phyloP scores from a whole-genome alignment of 2,329 filamentous ascomycete genomes.

The Fonsecaea erecta region DNA sequence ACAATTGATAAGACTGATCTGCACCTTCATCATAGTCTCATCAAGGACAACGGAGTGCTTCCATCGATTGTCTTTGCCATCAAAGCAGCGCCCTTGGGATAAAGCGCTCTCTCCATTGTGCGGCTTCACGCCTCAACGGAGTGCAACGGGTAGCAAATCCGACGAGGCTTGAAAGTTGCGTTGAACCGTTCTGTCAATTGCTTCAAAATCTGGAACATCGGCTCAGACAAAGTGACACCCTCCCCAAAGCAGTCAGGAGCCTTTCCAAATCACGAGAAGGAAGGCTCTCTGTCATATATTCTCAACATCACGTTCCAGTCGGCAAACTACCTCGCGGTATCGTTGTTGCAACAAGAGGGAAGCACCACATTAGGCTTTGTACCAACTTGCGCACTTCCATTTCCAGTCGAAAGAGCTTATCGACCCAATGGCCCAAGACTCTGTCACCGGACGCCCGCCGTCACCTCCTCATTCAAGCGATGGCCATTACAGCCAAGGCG shows the following conservation, averaged over 20 bases:
- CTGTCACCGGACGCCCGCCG: slow-evolving; percentile 25
- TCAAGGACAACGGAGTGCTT: slow-evolving; percentile 30
- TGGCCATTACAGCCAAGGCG: slow-evolving; percentile 27
- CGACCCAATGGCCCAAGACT: slow-evolving; percentile 24
- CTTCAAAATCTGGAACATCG: slow-evolving; percentile 22
- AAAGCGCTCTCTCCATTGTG: slow-evolving; percentile 26
- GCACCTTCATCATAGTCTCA: slow-evolving; percentile 20
- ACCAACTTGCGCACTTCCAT: background rate
- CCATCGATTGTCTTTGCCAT: slow-evolving; percentile 29
- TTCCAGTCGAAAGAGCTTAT: slow-evolving; percentile 3
- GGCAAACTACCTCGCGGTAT: background rate
- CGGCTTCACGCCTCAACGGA: slow-evolving; percentile 13
- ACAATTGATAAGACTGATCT: slow-evolving; percentile 27
- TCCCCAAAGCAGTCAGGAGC: slow-evolving; percentile 10
- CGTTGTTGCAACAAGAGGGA: background rate
- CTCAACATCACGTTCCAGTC: background rate
- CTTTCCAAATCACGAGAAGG: background rate
- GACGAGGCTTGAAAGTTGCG: background rate
- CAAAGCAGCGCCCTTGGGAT: slow-evolving; percentile 22
- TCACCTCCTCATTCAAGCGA: slow-evolving; percentile 37
- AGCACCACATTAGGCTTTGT: slow-evolving; percentile 2
- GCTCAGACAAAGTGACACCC: slow-evolving; percentile 20
- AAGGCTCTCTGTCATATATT: slow-evolving; percentile 12
- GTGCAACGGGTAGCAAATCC: slow-evolving; percentile 20
- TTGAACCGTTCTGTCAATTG: slow-evolving; percentile 3